Evolutionary conservation across 345 rosid species (phyloP).

Genomic region (Aegle marmelos): DNA sequence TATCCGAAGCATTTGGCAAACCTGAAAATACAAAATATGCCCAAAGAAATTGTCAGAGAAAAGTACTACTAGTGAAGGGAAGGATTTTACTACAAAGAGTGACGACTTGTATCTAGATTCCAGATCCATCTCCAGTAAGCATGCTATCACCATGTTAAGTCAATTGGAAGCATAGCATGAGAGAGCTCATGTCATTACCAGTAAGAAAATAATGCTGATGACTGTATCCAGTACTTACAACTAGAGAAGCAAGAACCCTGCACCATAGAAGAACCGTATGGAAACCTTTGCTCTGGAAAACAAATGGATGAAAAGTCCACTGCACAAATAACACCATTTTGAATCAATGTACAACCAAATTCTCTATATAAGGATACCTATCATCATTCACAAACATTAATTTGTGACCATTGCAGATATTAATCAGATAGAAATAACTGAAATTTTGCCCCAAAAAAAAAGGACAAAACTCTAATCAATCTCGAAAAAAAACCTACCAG

Average conservation of each 20-base stretch:
- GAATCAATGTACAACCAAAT: not conserved
- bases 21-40: conserved; percentile 34
- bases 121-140: not conserved
- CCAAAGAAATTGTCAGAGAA: conserved; percentile 10
- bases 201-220: not conserved
- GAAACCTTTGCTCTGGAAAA: conserved; percentile 64
- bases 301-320: conserved; percentile 87
- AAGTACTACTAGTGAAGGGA: not conserved
- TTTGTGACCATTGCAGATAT: not conserved
- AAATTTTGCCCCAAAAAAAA: not conserved
- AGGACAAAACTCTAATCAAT: not conserved
- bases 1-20: conserved; percentile 64
- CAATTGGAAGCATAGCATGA: not conserved
- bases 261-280: conserved; percentile 81
- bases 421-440: not conserved
- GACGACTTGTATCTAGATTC: not conserved
- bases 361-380: not conserved
- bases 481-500: conserved; percentile 36
- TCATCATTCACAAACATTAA: not conserved
- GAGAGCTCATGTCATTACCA: not conserved
- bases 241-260: conserved; percentile 73
- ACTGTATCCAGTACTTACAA: conserved; percentile 41
- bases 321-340: conserved; percentile 26
- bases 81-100: not conserved
- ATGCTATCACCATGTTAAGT: not conserved